Evolutionary conservation across 2,329 filamentous ascomycete species (phyloP), one percentile per base, ranked within the genome.

Genomic region (Myriosclerotinia duriaeana): DNA sequence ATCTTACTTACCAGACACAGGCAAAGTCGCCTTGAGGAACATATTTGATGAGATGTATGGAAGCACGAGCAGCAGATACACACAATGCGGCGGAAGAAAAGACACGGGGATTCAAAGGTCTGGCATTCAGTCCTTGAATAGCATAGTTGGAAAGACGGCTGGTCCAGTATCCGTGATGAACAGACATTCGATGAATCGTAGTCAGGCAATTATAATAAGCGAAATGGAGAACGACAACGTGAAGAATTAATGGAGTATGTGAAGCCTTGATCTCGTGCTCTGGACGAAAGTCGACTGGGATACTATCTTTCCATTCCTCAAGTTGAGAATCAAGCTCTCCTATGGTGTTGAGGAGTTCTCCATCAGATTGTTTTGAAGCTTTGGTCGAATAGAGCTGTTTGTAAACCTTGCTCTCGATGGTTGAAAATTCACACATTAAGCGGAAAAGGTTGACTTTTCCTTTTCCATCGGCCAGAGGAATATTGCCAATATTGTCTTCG

Each of bases 81-180:
- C 94, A 98, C 2, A 99, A 83, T 3, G 92, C 90, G 6, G 95
- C 93, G 2, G 93, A 97, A 58, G 93, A 93, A 79, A 97, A 99
- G 11, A 99, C 91, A 72, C 95, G 84, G 0, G 95, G 95, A 75
- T 98, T 99, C 64, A 99, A 79, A 0, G 95, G 93, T 70, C 90
- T 85, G 0, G 93, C 89, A 77, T 98, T 98, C 53, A 97, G 82
- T 0, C 95, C 95, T 77, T 97, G 92, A 66, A 98, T 95, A 20
- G 95, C 95, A 75, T 93, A 98, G 74, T 98, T 94, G 48, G 93
- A 96, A 52, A 99, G 80, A 48, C 95, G 87, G 75, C 92, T 97
- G 1, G 94, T 98, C 95, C 95, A 99, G 79, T 97, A 97, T 17
- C 95, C 95, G 76, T 97, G 93, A 74, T 98, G 95, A 40, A 98